Evolutionary conservation across 2,329 filamentous ascomycete species (phyloP).

Genomic region (Aspergillus quadrilineatus): DNA sequence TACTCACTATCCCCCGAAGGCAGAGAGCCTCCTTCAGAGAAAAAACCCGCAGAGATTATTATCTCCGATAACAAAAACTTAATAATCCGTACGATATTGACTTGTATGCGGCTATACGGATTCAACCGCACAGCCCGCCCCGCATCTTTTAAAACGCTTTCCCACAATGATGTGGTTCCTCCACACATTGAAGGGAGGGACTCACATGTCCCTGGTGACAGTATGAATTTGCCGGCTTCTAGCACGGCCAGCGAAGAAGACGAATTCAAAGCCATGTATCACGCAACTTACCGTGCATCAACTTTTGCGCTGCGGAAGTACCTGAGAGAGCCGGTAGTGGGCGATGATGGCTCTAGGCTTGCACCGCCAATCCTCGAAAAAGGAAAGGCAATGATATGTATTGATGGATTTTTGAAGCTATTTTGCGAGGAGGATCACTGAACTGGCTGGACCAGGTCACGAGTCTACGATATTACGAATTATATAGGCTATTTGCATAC

Average conservation of each 20-base stretch:
- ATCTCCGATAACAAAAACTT: constrained; percentile 42
- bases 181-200: constrained; percentile 20
- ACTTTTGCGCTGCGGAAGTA: constrained; percentile 45
- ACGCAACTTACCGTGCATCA: constrained; percentile 45
- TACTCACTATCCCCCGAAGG: constrained; percentile 19
- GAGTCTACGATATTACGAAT: constrained; percentile 24
- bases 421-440: constrained; percentile 43
- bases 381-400: constrained; percentile 41
- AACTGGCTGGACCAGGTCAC: constrained; percentile 22
- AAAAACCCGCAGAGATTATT: constrained; percentile 30
- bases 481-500: constrained; percentile 15
- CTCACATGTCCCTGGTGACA: constrained; percentile 6
- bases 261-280: constrained; percentile 46
- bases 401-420: constrained; percentile 42
- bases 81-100: constrained; percentile 44
- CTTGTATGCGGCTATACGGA: constrained; percentile 46
- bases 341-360: constrained; percentile 5
- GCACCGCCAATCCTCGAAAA: constrained; percentile 33
- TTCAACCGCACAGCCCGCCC: constrained; percentile 36
- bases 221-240: constrained; percentile 11
- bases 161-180: constrained; percentile 5
- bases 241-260: constrained; percentile 33
- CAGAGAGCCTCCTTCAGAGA: constrained; percentile 18
- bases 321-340: constrained; percentile 26
- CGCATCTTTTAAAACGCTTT: constrained; percentile 18